Evolutionary conservation across 2,329 filamentous ascomycete species (phyloP).

Genomic region (Paracorniculantispora psalliotae): DNA sequence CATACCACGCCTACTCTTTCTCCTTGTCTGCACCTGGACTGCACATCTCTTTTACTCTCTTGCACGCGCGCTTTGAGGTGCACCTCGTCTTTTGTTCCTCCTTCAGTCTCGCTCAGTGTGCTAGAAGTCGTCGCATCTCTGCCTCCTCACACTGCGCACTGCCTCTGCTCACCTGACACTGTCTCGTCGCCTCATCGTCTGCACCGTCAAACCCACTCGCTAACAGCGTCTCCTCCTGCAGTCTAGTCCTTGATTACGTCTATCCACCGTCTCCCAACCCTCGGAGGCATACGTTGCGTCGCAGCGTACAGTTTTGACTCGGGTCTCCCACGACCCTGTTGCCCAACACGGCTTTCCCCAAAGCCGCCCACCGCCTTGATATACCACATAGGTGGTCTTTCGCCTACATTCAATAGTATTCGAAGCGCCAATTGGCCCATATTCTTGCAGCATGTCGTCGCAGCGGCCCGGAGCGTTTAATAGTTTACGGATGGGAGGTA

Average conservation of each 20-base stretch:
- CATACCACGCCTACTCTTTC: neutral
- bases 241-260: neutral
- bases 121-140: neutral
- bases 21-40: neutral
- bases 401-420: constrained; percentile 1
- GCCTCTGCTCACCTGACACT: neutral
- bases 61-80: neutral
- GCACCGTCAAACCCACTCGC: neutral
- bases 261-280: neutral
- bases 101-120: neutral
- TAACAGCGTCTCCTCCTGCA: neutral
- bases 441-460: constrained; percentile 64
- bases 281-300: constrained; percentile 7
- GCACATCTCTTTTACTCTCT: neutral
- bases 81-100: neutral
- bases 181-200: neutral
- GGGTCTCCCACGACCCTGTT: constrained; percentile 18
- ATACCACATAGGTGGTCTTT: constrained; percentile 17
- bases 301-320: constrained; percentile 1
- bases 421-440: constrained; percentile 6
- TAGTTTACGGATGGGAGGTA: constrained; percentile 93
- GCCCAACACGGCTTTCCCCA: constrained; percentile 34
- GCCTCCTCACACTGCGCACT: neutral
- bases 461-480: constrained; percentile 87
- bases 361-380: constrained; percentile 25